Conservation (phyloP, 2,329 filamentous ascomycete genomes). For the Nothopassalora personata region DNA sequence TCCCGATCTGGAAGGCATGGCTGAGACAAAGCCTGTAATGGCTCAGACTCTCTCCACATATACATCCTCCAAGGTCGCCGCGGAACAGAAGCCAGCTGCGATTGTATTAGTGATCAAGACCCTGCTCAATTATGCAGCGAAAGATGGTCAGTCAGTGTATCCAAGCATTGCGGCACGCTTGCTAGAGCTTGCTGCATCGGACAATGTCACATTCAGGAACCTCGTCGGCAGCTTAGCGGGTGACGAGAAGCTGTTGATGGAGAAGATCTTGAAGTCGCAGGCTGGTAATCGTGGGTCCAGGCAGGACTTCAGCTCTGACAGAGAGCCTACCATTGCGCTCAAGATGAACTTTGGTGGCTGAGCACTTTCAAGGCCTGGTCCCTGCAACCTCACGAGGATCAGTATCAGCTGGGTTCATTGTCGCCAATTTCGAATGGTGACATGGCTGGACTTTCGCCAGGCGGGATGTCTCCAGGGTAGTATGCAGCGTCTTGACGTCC, state of each 20-base stretch:
- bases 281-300: conserved; percentile 38
- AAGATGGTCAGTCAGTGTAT: conserved; percentile 46
- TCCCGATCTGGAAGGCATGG: conserved; percentile 67
- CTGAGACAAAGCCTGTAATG: conserved; percentile 65
- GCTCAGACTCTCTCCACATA: conserved; percentile 72
- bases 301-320: conserved; percentile 43
- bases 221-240: conserved; percentile 67
- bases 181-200: conserved; percentile 71
- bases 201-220: conserved; percentile 67
- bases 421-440: neutral
- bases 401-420: neutral
- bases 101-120: conserved; percentile 73
- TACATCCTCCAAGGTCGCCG: conserved; percentile 43
- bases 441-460: neutral
- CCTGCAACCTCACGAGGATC: neutral
- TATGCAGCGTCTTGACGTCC: neutral
- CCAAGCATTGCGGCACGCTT: conserved; percentile 70
- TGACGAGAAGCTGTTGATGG: conserved; percentile 70
- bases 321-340: conserved; percentile 75
- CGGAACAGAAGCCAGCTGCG: conserved; percentile 48
- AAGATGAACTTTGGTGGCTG: conserved; percentile 73
- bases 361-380: neutral
- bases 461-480: neutral
- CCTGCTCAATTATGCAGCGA: conserved; percentile 69
- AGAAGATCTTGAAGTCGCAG: conserved; percentile 51